Evolutionary conservation across 768 basidiomycete species (phyloP), one percentile per base, ranked within the genome.

Genomic region (Boletus fagicola): DNA sequence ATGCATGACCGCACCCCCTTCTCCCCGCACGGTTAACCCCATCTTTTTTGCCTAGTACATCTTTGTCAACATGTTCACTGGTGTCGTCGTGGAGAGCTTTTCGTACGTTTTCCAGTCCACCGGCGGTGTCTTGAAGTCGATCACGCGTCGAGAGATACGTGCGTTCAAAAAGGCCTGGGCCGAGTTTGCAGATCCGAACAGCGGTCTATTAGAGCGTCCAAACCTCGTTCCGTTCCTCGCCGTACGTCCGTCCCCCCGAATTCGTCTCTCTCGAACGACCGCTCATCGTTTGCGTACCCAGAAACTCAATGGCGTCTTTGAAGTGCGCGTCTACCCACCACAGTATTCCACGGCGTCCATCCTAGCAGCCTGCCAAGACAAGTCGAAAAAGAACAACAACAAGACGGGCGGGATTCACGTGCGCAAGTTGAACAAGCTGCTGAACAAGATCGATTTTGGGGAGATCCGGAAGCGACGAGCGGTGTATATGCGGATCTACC

Each of bases 121-220:
- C 11, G 85, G 88, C 5, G 86, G 87, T n/a, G 84, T 88, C 18
- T 22, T 64, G 47, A 90, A 83, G 60, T 84, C 86, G 0, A 86
- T 98, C 51, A 90, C 87, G 20, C 81, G 96, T 49, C 90, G 93
- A 62, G 88, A 97, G 68, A 96, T 98, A 85, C 86, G 96, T 35
- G 77, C 85, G 1, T 98, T 94, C 82, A 98, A 98, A 78, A 92
- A 93, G 67, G 81, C 90, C 3, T 98, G 96, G 96, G 87, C 88
- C 3, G 83, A 87, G 68, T 92, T 87, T 67, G 87, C 94, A 24
- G 84, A 88, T 56, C 78, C 83, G 10, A 83, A 87, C 54, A 93
- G 88, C 0, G 92, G 93, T 1, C 86, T 87, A 66, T 77, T 98
- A 40, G 83, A 86, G 58, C 85, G 86, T 2, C 74, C 75, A 28